These are phyloP conservation scores for Lentinula guzmanii DNA, from an alignment of 768 basidiomycete genomes.

Conservation along the genomic window DNA sequence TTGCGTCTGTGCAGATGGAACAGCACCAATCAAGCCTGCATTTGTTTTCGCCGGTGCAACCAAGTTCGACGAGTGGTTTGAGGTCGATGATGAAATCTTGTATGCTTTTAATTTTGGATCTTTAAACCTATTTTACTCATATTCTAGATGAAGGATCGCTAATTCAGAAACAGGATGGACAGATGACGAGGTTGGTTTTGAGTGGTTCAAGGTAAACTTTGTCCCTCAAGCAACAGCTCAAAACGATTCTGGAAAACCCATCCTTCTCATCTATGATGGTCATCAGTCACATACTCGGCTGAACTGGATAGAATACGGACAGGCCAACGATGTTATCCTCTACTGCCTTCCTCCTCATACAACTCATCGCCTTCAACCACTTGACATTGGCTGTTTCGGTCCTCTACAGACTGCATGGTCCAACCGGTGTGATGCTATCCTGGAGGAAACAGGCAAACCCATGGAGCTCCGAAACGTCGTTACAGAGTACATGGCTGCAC, in stretches of 20 bases:
- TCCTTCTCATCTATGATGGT: slow-evolving; percentile 36
- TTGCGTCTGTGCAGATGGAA: slow-evolving; percentile 29
- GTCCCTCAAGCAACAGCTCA: slow-evolving; percentile 21
- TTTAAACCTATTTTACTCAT: no score
- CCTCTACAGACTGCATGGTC: slow-evolving; percentile 23
- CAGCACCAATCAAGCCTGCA: slow-evolving; percentile 15
- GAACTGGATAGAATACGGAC: slow-evolving; percentile 19
- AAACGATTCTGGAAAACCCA: slow-evolving; percentile 19
- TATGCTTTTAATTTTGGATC: background rate
- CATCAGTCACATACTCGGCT: slow-evolving; percentile 33
- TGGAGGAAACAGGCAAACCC: slow-evolving; percentile 14
- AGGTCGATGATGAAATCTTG: slow-evolving; percentile 17
- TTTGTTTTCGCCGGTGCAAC: slow-evolving; percentile 29
- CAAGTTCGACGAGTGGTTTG: slow-evolving; percentile 18
- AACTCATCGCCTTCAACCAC: slow-evolving; percentile 35
- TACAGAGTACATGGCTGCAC: slow-evolving; percentile 22
- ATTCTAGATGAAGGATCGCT: no score
- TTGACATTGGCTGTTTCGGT: slow-evolving; percentile 34
- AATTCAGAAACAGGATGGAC: slow-evolving; percentile 37
- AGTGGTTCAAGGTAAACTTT: slow-evolving; percentile 16
- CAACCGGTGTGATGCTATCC: slow-evolving; percentile 15
- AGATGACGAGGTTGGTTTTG: slow-evolving; percentile 22
- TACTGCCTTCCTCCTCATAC: slow-evolving; percentile 32
- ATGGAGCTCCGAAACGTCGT: slow-evolving; percentile 21
- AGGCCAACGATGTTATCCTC: slow-evolving; percentile 22